These are phyloP conservation scores for Microdochium bolleyi DNA, from an alignment of 2,329 filamentous ascomycete species.

Conservation along the genomic window DNA sequence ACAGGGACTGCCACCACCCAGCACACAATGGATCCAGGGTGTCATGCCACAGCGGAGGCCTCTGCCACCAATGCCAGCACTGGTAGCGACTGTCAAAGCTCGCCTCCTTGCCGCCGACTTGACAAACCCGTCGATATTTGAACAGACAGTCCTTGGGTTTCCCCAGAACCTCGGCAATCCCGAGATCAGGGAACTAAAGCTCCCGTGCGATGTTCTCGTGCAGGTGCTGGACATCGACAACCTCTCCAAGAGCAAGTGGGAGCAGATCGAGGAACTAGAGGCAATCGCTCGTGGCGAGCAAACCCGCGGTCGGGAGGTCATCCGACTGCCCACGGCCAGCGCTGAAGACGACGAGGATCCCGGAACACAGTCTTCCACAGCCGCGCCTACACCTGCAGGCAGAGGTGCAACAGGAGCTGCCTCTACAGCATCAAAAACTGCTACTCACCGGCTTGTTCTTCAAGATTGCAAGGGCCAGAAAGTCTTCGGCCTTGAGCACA, in stretches of 20 bases:
- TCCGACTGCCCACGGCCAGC: conserved; percentile 48
- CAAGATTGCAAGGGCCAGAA: conserved; percentile 70
- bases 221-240: conserved; percentile 87
- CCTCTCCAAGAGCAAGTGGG: conserved; percentile 71
- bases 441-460: conserved; percentile 72
- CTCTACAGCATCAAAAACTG: conserved; percentile 26
- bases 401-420: conserved; percentile 7
- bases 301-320: conserved; percentile 70
- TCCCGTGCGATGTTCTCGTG: conserved; percentile 59
- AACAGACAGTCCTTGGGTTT: conserved; percentile 29
- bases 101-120: conserved; percentile 76
- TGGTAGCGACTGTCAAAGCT: conserved; percentile 73
- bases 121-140: conserved; percentile 46
- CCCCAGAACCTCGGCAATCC: conserved; percentile 50
- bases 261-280: conserved; percentile 78
- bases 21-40: conserved; percentile 51
- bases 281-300: conserved; percentile 64
- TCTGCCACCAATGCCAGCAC: conserved; percentile 57
- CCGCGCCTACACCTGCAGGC: conserved; percentile 1
- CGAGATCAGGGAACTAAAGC: conserved; percentile 41
- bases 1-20: conserved; percentile 45
- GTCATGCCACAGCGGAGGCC: conserved; percentile 50
- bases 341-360: conserved; percentile 42
- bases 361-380: conserved; percentile 10
- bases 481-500: conserved; percentile 66